Evolutionary conservation across 1,139 yeast genomes (phyloP).

Genomic region (Magnusiomyces suaveolens): DNA sequence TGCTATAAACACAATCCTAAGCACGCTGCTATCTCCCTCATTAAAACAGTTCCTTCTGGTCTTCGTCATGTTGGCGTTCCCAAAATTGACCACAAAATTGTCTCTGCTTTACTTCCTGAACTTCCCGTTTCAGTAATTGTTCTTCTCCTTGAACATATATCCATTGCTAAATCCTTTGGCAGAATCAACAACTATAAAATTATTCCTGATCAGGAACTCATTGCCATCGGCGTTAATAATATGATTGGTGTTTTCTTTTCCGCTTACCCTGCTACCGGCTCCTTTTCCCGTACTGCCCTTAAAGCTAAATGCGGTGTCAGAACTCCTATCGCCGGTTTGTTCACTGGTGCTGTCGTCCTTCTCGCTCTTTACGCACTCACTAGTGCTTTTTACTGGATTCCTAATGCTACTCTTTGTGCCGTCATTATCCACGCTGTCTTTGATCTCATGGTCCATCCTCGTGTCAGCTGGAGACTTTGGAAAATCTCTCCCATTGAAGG

Average conservation of each 20-base stretch:
- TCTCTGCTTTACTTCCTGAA: constrained; percentile 57
- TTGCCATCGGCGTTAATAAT: constrained; percentile 90
- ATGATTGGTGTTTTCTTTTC: constrained; percentile 83
- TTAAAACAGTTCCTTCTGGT: constrained; percentile 78
- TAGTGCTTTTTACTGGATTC: constrained; percentile 10
- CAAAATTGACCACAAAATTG: constrained; percentile 53
- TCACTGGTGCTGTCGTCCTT: constrained; percentile 81
- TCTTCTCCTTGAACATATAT: constrained; percentile 80
- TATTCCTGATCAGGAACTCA: constrained; percentile 84
- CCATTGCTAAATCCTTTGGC: constrained; percentile 89
- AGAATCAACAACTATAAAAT: constrained; percentile 85
- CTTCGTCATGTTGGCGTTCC: constrained; percentile 67
- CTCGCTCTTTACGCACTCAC: constrained; percentile 69
- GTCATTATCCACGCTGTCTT: constrained; percentile 93
- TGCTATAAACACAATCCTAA: constrained; percentile 37
- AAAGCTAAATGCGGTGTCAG: constrained; percentile 93
- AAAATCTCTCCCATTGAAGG: constrained; percentile 66
- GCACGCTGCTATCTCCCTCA: constrained; percentile 43
- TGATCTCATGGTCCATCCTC: constrained; percentile 69
- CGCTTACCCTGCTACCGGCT: constrained; percentile 95
- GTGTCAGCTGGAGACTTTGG: constrained; percentile 67
- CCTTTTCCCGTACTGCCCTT: constrained; percentile 88
- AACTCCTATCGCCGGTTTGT: constrained; percentile 88
- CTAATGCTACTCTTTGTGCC: constrained; percentile 72
- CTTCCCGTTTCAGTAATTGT: constrained; percentile 80